Evolutionary conservation across 768 basidiomycete genomes (phyloP).

Genomic region (Leccinum aurantiacum): DNA sequence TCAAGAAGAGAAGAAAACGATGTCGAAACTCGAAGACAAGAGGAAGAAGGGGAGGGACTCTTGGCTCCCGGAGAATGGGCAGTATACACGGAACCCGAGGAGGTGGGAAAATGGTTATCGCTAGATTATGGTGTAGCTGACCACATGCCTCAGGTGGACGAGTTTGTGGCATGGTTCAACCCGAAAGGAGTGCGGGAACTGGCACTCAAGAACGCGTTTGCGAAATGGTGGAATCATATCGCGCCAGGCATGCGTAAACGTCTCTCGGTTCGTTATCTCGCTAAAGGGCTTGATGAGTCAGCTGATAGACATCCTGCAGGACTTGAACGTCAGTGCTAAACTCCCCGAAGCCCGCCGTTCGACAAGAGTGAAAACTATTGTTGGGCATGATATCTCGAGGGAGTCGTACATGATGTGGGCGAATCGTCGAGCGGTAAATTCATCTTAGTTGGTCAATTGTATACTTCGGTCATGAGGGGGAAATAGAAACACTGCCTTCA

Average conservation of each 20-base stretch:
- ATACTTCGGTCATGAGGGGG: not conserved
- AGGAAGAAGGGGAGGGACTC: conserved; percentile 82
- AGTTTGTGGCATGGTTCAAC: conserved; percentile 87
- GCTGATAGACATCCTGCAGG: conserved; percentile 42
- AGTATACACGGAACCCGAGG: conserved; percentile 82
- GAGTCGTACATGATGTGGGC: conserved; percentile 90
- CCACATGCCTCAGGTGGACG: conserved; percentile 58
- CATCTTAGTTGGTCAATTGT: conserved; percentile 18
- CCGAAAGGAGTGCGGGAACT: conserved; percentile 88
- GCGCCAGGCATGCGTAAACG: conserved; percentile 78
- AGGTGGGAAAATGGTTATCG: conserved; percentile 49
- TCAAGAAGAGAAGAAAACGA: conserved; percentile 52
- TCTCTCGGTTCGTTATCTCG: conserved; percentile 53
- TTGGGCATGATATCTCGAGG: conserved; percentile 62
- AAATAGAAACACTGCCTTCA: not conserved
- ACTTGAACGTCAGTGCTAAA: conserved; percentile 65
- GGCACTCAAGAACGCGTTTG: conserved; percentile 70
- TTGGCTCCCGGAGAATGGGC: conserved; percentile 84
- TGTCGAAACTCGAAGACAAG: conserved; percentile 58
- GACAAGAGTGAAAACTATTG: conserved; percentile 60
- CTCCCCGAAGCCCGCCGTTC: conserved; percentile 81
- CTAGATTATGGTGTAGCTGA: conserved; percentile 9
- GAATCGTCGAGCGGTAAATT: conserved; percentile 67
- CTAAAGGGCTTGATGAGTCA: not conserved
- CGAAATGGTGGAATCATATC: conserved; percentile 84